Base-by-base conservation (phyloP, 345 rosid genomes). In the Anastatica hierochuntica region DNA sequence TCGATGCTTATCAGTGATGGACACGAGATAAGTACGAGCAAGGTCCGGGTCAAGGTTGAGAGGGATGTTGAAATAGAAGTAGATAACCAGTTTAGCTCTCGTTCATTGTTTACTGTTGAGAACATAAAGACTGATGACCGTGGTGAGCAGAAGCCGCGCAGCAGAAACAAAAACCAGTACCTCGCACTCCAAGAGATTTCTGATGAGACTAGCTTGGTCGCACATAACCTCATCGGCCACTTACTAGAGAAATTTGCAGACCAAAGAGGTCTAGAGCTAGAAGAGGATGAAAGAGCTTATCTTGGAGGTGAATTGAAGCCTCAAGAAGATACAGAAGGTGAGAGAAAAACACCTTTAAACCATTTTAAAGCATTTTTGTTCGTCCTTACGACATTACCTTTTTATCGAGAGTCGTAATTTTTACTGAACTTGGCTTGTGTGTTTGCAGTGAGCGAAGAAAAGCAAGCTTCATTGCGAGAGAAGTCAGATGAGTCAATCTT, bases 181-280 rank as follows among this genome's bases (percentile, higher is more conserved):
- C 79, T 90, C 8, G 56, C 75, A 14, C 51, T 90, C 65, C 98
- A 90, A 74, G 95, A 81, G 43, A 73, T 75, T 16, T 79, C 80
- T 72, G 95, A 87, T 12, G 83, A 75, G 40, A 66, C 85, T 4
- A 79, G 95, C 60, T 39, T 87, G 69, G 72, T 79, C 67, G 82
- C 84, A 13, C 84, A 13, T 74, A 67, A 82, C 61, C 69, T 90
- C 10, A 69, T 87, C 39, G 94, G 92, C 64, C 39, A 18, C 37
- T 48, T 81, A 30, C 55, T 84, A 49, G 79, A 76, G 64, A 75
- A 66, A 52, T 68, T 84, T 39, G 74, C 78, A 7, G 58, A 65
- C 46, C 67, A 35, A 43, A 75, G 74, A 63, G 74, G 73, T 36
- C 14, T 78, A 16, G 59, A 72, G 31, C 61, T 83, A 54, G 69